Conservation (phyloP, 176 grass and related monocot genomes). For the Eremochloa ophiuroides region DNA sequence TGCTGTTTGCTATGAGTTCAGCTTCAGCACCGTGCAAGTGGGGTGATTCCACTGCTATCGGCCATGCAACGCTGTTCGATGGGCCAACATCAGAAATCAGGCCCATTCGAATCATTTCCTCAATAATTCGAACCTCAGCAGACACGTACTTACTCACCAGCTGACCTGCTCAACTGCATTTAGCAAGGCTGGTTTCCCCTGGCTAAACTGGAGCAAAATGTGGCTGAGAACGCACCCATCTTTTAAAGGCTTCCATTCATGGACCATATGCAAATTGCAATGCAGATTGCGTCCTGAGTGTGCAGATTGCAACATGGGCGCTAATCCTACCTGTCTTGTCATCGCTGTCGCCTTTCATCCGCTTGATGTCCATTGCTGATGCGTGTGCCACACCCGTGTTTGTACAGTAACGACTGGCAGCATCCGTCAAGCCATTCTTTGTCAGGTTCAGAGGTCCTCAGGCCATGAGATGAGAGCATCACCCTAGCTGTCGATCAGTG, state of each 20-base stretch:
- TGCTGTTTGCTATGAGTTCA: not conserved
- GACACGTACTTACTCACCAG: not conserved
- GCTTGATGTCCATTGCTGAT: not conserved
- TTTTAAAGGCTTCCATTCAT: not conserved
- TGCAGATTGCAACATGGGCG: not conserved
- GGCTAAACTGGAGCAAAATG: not conserved
- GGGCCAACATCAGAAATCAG: not conserved
- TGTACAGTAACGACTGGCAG: conserved; percentile 13
- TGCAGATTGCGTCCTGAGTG: not conserved
- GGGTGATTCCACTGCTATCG: not conserved
- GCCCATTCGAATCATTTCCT: conserved; percentile 17
- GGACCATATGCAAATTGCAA: not conserved
- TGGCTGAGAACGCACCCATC: not conserved
- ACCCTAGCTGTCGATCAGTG: conserved; percentile 38
- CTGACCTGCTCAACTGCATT: not conserved
- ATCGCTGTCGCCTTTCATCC: conserved; percentile 3
- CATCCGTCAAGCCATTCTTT: not conserved
- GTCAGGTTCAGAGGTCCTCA: conserved; percentile 18
- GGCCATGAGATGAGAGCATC: not conserved
- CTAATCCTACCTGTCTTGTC: conserved; percentile 2
- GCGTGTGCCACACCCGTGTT: conserved; percentile 2
- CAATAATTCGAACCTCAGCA: conserved; percentile 17
- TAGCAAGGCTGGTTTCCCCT: not conserved
- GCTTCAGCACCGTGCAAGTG: not conserved
- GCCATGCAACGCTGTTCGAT: not conserved